Base-by-base conservation (phyloP, 768 basidiomycete species). In the Solioccasus polychromus region DNA sequence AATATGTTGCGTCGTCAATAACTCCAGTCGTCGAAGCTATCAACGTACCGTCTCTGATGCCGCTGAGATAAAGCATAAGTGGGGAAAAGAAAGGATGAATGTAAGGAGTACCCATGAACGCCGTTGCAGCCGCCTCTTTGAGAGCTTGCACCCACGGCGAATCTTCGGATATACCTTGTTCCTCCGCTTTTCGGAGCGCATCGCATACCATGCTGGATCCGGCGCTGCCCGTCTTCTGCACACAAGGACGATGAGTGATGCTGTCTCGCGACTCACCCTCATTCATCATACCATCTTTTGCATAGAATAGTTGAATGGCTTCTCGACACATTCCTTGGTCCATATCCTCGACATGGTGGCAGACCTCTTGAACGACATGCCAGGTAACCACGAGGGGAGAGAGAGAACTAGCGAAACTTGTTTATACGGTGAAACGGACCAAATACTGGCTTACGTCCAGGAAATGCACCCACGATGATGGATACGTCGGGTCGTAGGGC, bases 41-140 rank as follows among this genome's bases (percentile, higher is more conserved):
- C 37, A n/a, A 55, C 44, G 12, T 12, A 56, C 54, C 41, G 44
- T 56, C 15, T 56, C 54, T 19, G 50, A 45, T 9, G 30, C 45
- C 19, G 50, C 50, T 56, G 36, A 22, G 37, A 17, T 23, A 15
- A 9, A 18, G n/a, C 1, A 23, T 0, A 17, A 15, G 22, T 45
- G 37, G 37, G 31, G n/a, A n/a, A n/a, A n/a, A n/a, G n/a, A n/a
- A 37, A 25, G 23, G 8, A 38, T 6, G 22, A n/a, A 8, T 2
- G 3, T n/a, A 22, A 39, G 1, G n/a, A 6, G 4, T 36, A 55
- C 49, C 49, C 20, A 51, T 30, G 41, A 51, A 48, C 8, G 39
- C 48, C 15, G 53, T 51, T 15, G 45, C 53, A 2, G 54, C 54
- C 8, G 53, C 42, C 3, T 52, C 44, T 31, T 42, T 47, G 26